phyloP scores from a whole-genome alignment of 2,329 filamentous ascomycete genomes.

The Hyphodiscus sp. region DNA sequence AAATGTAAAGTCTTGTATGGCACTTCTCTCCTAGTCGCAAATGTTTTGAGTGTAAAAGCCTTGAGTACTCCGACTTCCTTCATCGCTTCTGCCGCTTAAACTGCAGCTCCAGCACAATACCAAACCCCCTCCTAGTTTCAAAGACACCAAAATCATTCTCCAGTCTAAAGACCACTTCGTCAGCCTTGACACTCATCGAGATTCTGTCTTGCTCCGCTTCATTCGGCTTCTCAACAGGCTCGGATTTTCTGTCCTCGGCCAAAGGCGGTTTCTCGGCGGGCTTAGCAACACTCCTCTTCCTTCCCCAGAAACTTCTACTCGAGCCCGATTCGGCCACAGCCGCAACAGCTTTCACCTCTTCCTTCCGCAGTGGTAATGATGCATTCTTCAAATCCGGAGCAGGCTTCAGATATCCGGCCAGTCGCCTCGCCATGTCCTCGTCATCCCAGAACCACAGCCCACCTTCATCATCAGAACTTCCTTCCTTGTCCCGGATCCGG shows the following conservation, averaged over 20 bases:
- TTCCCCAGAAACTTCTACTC: constrained; percentile 14
- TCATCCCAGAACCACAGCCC: constrained; percentile 22
- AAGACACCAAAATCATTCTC: constrained; percentile 64
- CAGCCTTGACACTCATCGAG: constrained; percentile 21
- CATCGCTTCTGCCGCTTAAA: background rate
- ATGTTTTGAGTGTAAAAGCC: too few relatives aligned
- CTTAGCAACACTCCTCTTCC: constrained; percentile 10
- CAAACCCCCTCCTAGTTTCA: constrained; percentile 23
- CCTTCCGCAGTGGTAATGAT: background rate
- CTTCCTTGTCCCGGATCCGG: constrained; percentile 18
- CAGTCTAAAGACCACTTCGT: constrained; percentile 53
- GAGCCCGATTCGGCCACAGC: background rate
- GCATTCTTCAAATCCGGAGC: constrained; percentile 4
- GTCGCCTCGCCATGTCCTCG: constrained; percentile 20
- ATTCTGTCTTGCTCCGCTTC: constrained; percentile 14
- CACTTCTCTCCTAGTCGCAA: too few relatives aligned
- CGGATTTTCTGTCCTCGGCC: constrained; percentile 3
- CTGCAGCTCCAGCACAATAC: constrained; percentile 22
- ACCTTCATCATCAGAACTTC: constrained; percentile 5
- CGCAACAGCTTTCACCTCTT: background rate
- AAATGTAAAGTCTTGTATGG: too few relatives aligned
- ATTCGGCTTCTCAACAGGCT: constrained; percentile 2
- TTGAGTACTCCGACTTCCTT: background rate
- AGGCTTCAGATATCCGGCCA: constrained; percentile 20
- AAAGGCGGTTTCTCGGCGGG: background rate